Conservation (phyloP, 2,329 filamentous ascomycete genomes). For the Cordyceps sp. region DNA sequence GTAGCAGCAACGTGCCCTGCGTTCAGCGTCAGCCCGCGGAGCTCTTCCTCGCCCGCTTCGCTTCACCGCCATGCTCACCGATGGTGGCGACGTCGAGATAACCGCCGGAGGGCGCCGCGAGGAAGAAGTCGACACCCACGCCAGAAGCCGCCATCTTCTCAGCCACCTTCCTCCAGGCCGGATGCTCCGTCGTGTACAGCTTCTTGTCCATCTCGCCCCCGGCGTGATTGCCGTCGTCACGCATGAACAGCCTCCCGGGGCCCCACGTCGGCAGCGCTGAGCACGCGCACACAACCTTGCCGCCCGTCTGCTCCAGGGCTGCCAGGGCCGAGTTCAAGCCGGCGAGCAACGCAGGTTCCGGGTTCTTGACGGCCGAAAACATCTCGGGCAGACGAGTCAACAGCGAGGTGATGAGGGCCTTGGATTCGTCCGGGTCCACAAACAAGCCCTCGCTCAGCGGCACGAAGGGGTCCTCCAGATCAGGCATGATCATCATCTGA, state of each 20-base stretch:
- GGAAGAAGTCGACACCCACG: conserved; percentile 84
- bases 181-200: conserved; percentile 78
- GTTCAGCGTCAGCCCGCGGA: conserved; percentile 7
- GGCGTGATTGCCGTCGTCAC: conserved; percentile 76
- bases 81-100: conserved; percentile 91
- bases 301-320: conserved; percentile 74
- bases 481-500: conserved; percentile 98
- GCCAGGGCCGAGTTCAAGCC: conserved; percentile 68
- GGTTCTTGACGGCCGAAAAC: conserved; percentile 77
- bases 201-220: conserved; percentile 85
- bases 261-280: conserved; percentile 84
- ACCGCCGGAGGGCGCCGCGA: conserved; percentile 76
- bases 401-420: conserved; percentile 74
- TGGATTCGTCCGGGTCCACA: conserved; percentile 84
- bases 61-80: conserved; percentile 29
- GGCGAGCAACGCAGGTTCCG: conserved; percentile 75
- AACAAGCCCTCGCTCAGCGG: conserved; percentile 84
- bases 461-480: conserved; percentile 91
- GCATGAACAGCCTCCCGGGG: conserved; percentile 66
- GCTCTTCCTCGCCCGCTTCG: neutral
- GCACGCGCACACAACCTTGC: conserved; percentile 80
- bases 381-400: conserved; percentile 68
- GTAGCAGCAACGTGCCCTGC: conserved; percentile 66
- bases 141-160: conserved; percentile 78
- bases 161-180: conserved; percentile 70